phyloP scores from a whole-genome alignment of 78 protist genomes.

The Creolimax fragrantissima region DNA sequence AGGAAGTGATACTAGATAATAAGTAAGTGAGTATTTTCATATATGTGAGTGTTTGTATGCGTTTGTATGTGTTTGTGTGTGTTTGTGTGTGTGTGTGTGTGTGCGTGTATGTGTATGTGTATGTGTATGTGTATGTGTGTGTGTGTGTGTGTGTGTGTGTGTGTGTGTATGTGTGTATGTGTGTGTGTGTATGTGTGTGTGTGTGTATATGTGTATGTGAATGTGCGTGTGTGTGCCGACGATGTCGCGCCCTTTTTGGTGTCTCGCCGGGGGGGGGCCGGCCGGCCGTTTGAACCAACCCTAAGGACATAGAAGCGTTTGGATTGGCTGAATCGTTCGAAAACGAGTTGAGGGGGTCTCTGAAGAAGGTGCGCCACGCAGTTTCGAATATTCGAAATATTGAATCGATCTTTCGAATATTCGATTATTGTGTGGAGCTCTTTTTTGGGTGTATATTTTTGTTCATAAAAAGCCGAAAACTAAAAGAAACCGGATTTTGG shows the following conservation, averaged over 20 bases:
- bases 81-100: neutral
- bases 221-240: neutral
- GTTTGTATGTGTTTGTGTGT: neutral
- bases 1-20: neutral
- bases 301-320: no score
- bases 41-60: neutral
- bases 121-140: neutral
- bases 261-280: no score
- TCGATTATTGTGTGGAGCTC: no score
- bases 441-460: no score
- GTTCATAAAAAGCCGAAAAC: no score
- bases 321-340: no score
- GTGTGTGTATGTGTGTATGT: neutral
- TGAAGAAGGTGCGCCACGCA: no score
- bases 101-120: neutral
- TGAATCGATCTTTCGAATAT: no score
- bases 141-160: neutral
- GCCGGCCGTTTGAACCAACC: no score
- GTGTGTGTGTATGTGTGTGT: neutral
- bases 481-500: no score
- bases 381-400: no score
- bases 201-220: neutral
- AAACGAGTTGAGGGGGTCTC: no score
- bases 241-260: neutral
- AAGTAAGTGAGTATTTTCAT: neutral